Percentiles rank a stretch among this genome's conserved stretches.
Evolutionary conservation across 1,284 basidiomycete genomes (phyloP).

Genomic region (Mrakiaceae sp.): DNA sequence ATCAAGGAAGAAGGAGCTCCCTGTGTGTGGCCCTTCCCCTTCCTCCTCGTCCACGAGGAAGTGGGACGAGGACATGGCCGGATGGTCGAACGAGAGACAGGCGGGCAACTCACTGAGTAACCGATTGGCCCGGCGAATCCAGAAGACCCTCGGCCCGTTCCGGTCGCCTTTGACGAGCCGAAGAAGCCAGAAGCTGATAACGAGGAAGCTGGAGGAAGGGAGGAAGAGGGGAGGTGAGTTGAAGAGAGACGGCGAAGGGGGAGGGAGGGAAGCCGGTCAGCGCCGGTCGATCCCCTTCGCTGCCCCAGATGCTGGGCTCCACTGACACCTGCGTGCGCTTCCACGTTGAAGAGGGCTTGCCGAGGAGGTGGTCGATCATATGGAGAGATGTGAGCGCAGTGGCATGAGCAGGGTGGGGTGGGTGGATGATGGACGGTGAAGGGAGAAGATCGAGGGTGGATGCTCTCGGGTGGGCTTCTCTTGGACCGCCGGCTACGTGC

Average conservation of each 20-base stretch:
- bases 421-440: too few relatives aligned
- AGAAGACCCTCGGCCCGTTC: conserved; percentile 51
- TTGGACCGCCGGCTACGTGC: too few relatives aligned
- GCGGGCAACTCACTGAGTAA: conserved; percentile 44
- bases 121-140: conserved; percentile 50
- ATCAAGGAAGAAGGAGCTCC: conserved; percentile 15
- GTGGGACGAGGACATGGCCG: background rate
- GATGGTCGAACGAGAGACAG: background rate
- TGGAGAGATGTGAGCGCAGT: too few relatives aligned
- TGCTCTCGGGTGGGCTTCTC: too few relatives aligned
- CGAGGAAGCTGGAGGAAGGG: conserved; percentile 49
- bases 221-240: too few relatives aligned
- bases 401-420: too few relatives aligned
- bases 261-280: background rate
- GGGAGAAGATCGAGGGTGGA: too few relatives aligned
- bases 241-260: conserved; percentile 32
- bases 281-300: too few relatives aligned
- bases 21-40: background rate
- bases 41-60: too few relatives aligned
- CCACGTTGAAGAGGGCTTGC: conserved; percentile 62
- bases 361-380: conserved; percentile 77
- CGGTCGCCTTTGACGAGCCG: conserved; percentile 59
- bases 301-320: background rate
- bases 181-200: conserved; percentile 83
- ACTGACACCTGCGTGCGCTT: conserved; percentile 56